A percentile compares a stretch with the other conserved stretches of the same genome.
These are phyloP conservation scores for Rosa rugosa DNA, from an alignment of 306 rosid species.

Conservation along the genomic window DNA sequence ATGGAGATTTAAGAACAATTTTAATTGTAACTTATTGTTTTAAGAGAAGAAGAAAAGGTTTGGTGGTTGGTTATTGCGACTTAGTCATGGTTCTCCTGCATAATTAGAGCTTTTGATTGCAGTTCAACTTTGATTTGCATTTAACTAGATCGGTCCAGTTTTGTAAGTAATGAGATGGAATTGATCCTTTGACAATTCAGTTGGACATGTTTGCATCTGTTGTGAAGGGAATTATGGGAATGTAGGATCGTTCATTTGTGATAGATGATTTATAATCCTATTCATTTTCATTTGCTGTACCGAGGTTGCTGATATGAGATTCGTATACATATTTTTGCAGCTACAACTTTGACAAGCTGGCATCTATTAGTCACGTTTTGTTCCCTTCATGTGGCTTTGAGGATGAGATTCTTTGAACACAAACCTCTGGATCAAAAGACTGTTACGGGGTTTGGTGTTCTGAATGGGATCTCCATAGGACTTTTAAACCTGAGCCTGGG, in stretches of 20 bases:
- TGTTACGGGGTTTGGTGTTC: constrained; percentile 87
- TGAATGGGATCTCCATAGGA: constrained; percentile 97
- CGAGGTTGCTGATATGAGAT: not conserved
- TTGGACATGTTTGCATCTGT: not conserved
- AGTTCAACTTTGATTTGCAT: not conserved
- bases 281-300: not conserved
- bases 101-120: not conserved
- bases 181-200: constrained; percentile 3
- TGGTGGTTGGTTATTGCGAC: not conserved
- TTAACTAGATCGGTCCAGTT: not conserved
- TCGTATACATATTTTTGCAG: constrained; percentile 42
- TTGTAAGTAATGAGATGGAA: not conserved
- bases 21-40: not conserved
- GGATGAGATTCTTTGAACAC: constrained; percentile 88
- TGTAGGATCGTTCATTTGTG: not conserved
- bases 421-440: constrained; percentile 82
- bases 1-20: not conserved
- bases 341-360: constrained; percentile 99
- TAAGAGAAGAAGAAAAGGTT: not conserved
- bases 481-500: constrained; percentile 96
- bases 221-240: not conserved
- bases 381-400: constrained; percentile 86
- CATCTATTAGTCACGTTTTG: constrained; percentile 98
- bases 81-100: not conserved
- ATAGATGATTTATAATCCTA: not conserved